phyloP scores from a whole-genome alignment of 148 eudicot genomes.

The Chenopodium album region DNA sequence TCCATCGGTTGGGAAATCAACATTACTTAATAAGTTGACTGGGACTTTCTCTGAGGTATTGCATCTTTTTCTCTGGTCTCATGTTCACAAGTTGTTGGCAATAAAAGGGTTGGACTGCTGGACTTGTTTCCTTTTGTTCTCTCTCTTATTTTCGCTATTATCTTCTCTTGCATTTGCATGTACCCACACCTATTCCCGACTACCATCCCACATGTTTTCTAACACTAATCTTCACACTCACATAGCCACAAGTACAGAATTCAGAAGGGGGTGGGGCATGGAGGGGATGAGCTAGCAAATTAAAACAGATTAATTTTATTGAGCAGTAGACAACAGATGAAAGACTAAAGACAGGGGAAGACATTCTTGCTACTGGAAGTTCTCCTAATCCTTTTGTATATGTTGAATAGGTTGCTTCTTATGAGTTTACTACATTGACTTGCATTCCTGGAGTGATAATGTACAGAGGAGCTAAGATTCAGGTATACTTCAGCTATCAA shows the following conservation, averaged over 20 bases:
- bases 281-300: neutral
- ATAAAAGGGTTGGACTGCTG: neutral
- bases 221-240: neutral
- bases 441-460: constrained; percentile 98
- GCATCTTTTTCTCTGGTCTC: constrained; percentile 8
- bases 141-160: neutral
- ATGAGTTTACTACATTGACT: constrained; percentile 97
- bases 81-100: neutral
- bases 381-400: neutral
- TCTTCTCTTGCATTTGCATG: neutral
- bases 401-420: constrained; percentile 87
- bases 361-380: neutral
- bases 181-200: neutral
- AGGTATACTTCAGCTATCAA: constrained; percentile 43
- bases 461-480: constrained; percentile 98
- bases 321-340: too few relatives aligned
- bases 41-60: constrained; percentile 98
- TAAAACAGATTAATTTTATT: neutral
- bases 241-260: neutral
- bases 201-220: neutral
- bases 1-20: constrained; percentile 99
- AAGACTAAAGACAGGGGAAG: too few relatives aligned
- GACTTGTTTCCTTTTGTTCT: neutral
- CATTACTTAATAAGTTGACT: constrained; percentile 88
- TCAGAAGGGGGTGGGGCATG: neutral